These are phyloP conservation scores for Trichophyton mentagrophytes DNA, from an alignment of 2,329 filamentous ascomycete genomes.

Conservation along the genomic window DNA sequence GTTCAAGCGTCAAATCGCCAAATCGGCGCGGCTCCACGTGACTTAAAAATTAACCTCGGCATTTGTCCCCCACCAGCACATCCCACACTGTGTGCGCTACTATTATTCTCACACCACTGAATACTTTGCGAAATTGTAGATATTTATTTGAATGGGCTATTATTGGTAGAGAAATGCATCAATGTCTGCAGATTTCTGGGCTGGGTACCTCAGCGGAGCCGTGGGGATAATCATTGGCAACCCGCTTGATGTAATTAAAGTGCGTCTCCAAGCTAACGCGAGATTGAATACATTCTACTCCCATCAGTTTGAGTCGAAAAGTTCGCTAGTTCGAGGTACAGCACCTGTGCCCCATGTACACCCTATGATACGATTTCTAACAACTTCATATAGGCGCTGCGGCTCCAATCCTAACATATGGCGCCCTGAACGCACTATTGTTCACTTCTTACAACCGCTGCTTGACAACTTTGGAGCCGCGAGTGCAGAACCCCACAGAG, in stretches of 20 bases:
- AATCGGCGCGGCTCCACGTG: constrained; percentile 19
- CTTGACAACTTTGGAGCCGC: constrained; percentile 46
- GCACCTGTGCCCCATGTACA: not conserved
- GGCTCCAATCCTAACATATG: constrained; percentile 78
- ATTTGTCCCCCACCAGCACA: not conserved
- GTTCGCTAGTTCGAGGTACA: constrained; percentile 30
- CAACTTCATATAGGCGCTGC: constrained; percentile 48
- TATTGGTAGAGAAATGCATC: constrained; percentile 1
- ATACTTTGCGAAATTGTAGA: not conserved
- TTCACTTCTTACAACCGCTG: constrained; percentile 85
- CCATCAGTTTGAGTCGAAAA: constrained; percentile 23
- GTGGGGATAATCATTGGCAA: constrained; percentile 81
- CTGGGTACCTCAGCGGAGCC: constrained; percentile 78
- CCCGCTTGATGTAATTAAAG: constrained; percentile 67
- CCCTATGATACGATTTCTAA: not conserved
- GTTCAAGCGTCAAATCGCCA: constrained; percentile 9
- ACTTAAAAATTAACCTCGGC: constrained; percentile 5
- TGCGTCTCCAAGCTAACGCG: constrained; percentile 57
- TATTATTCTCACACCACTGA: not conserved
- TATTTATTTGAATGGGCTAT: not conserved
- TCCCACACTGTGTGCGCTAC: not conserved
- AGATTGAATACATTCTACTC: constrained; percentile 10
- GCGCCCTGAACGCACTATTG: constrained; percentile 77
- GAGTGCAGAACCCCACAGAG: constrained; percentile 32
- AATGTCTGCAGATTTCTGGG: constrained; percentile 89